phyloP scores from a whole-genome alignment of 2,329 filamentous ascomycete species.

The Claviceps humidiphila region DNA sequence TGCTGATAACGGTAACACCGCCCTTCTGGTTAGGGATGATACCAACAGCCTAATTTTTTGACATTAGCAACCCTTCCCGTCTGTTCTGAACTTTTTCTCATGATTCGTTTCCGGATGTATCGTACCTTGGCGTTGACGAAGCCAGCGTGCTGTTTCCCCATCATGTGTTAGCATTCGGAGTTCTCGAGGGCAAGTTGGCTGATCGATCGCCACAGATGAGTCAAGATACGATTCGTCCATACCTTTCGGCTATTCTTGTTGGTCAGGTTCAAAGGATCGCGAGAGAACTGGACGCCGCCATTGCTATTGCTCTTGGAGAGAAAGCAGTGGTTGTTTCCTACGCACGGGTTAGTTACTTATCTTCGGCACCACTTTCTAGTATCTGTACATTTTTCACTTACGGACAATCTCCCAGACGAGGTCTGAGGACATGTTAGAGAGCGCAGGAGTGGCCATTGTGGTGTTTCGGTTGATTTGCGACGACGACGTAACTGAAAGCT shows the following conservation, averaged over 20 bases:
- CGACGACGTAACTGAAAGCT: slow-evolving; percentile 10
- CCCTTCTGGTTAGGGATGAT: slow-evolving; percentile 64
- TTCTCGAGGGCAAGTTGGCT: background rate
- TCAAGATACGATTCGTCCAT: slow-evolving; percentile 10
- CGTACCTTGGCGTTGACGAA: slow-evolving; percentile 87
- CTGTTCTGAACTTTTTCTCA: background rate
- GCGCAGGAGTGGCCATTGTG: slow-evolving; percentile 44
- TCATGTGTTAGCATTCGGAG: slow-evolving; percentile 22
- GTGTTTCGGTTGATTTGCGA: slow-evolving; percentile 19
- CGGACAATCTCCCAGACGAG: slow-evolving; percentile 91
- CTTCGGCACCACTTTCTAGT: background rate
- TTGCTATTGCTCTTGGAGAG: slow-evolving; percentile 76
- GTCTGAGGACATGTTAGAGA: slow-evolving; percentile 73
- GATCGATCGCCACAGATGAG: background rate
- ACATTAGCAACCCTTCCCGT: slow-evolving; percentile 9
- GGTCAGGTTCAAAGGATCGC: slow-evolving; percentile 82
- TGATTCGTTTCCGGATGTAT: background rate
- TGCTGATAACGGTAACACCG: slow-evolving; percentile 68
- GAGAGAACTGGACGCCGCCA: slow-evolving; percentile 81
- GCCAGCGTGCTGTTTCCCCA: slow-evolving; percentile 58
- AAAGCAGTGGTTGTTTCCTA: slow-evolving; percentile 79
- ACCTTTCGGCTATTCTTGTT: slow-evolving; percentile 92
- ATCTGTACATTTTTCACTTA: slow-evolving; percentile 44
- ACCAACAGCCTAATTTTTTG: slow-evolving; percentile 57
- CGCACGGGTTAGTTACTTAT: background rate